Conservation (phyloP, 352 stramenopile genomes). For the Phytophthora megakarya region DNA sequence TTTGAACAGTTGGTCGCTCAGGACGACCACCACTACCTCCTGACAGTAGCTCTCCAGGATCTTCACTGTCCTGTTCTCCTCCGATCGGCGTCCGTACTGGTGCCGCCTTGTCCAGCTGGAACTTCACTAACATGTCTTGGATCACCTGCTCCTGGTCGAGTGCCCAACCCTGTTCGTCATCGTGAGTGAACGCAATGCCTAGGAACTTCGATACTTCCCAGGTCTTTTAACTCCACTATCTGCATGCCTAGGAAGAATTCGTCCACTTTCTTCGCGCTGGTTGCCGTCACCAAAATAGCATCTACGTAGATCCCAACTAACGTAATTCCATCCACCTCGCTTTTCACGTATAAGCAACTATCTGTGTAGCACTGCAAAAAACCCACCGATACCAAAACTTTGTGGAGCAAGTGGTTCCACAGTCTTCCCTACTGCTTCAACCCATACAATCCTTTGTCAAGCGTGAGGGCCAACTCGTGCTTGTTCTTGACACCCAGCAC, state of each 20-base stretch:
- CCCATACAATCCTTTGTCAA: slow-evolving; percentile 32
- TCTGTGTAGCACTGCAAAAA: slow-evolving; percentile 28
- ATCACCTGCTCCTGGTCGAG: neutral
- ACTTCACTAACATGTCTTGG: neutral
- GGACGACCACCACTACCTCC: neutral
- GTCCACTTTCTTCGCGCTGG: neutral
- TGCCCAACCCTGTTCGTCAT: neutral
- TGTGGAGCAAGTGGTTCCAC: neutral
- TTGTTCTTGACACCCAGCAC: neutral
- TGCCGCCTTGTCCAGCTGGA: neutral
- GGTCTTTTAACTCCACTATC: slow-evolving; percentile 12
- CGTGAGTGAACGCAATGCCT: slow-evolving; percentile 17
- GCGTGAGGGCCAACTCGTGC: neutral
- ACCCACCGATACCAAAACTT: slow-evolving; percentile 4
- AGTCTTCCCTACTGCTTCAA: slow-evolving; percentile 31
- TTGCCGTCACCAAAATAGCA: slow-evolving; percentile 31
- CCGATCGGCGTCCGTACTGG: neutral
- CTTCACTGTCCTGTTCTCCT: neutral
- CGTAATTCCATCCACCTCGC: too few relatives aligned
- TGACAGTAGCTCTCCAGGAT: neutral
- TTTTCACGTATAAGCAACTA: too few relatives aligned
- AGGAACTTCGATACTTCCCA: slow-evolving; percentile 29
- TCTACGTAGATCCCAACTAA: slow-evolving; percentile 38
- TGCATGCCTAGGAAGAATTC: slow-evolving; percentile 18
- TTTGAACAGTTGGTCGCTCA: neutral